These are phyloP conservation scores for Calamus simplicifolius DNA, from an alignment of 176 grass and related monocot species.

Conservation along the genomic window DNA sequence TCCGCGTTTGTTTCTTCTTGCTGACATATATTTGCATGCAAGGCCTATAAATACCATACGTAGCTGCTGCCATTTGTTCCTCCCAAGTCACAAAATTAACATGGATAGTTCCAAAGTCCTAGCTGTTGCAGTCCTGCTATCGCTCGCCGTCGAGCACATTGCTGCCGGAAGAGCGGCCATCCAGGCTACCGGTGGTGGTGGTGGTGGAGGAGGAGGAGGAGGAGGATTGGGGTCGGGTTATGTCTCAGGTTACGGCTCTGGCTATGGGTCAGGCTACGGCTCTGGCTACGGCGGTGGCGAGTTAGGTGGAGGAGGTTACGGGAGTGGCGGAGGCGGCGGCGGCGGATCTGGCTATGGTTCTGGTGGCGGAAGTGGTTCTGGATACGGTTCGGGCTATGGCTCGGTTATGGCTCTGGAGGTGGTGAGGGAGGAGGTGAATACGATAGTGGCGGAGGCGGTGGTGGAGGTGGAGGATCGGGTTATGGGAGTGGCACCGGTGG, in stretches of 20 bases:
- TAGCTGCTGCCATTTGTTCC: background rate
- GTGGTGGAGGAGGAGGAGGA: background rate
- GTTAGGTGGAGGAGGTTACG: background rate
- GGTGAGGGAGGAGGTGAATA: background rate
- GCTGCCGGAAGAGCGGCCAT: slow-evolving; percentile 19
- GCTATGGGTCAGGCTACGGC: slow-evolving; percentile 14
- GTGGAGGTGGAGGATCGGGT: slow-evolving; percentile 1
- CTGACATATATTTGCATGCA: too few relatives aligned
- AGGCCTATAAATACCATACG: too few relatives aligned
- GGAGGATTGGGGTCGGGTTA: background rate
- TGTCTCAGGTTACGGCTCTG: slow-evolving; percentile 16
- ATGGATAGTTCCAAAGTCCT: slow-evolving; percentile 8
- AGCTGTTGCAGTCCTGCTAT: slow-evolving; percentile 7
- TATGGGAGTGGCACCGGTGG: slow-evolving; percentile 20
- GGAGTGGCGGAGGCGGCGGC: background rate
- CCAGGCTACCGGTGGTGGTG: slow-evolving; percentile 2
- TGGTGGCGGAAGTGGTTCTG: background rate
- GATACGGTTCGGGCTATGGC: slow-evolving; percentile 7
- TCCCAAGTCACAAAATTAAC: too few relatives aligned
- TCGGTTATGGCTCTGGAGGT: slow-evolving; percentile 11
- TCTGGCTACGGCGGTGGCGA: slow-evolving; percentile 1
- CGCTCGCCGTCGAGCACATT: slow-evolving; percentile 15
- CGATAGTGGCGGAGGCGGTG: background rate
- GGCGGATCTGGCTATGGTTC: slow-evolving; percentile 6
- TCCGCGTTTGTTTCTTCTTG: too few relatives aligned